Evolutionary conservation across 2,329 filamentous ascomycete genomes (phyloP).

Genomic region (Colletotrichum lentis): DNA sequence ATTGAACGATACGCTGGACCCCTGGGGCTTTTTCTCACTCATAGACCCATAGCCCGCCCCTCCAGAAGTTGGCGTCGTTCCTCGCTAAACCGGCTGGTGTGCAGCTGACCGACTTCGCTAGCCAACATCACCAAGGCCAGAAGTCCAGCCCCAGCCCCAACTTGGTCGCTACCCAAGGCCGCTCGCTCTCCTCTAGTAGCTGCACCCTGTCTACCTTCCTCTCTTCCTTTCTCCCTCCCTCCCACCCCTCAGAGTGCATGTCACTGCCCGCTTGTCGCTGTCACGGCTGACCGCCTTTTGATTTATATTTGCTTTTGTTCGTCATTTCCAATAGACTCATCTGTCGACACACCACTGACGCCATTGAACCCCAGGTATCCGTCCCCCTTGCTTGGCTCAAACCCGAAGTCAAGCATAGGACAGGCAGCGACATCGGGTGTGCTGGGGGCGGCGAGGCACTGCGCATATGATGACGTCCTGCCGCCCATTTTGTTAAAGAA

Average conservation of each 20-base stretch:
- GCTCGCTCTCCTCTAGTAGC: neutral
- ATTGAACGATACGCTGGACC: neutral
- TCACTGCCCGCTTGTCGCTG: constrained; percentile 9
- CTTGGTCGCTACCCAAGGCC: neutral
- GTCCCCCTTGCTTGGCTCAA: constrained; percentile 36
- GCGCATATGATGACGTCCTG: constrained; percentile 36
- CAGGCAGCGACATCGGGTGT: constrained; percentile 30
- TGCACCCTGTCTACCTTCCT: neutral
- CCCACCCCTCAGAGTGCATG: constrained; percentile 14
- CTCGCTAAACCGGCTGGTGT: constrained; percentile 18
- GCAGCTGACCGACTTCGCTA: constrained; percentile 26
- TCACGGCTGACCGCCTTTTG: constrained; percentile 22
- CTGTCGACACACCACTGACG: constrained; percentile 21
- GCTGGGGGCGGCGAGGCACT: constrained; percentile 5
- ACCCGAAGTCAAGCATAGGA: constrained; percentile 16
- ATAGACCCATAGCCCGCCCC: constrained; percentile 8
- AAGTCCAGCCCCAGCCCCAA: neutral
- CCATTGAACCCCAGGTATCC: constrained; percentile 21
- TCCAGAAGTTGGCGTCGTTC: constrained; percentile 20
- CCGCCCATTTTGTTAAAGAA: constrained; percentile 31
- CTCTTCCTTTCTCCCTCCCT: neutral
- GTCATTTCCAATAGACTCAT: constrained; percentile 16
- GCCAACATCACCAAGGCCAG: neutral
- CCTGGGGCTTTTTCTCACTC: neutral
- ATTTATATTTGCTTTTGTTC: neutral